Conservation (phyloP, 495 filamentous ascomycete genomes). For the Ascobolus immersus region DNA sequence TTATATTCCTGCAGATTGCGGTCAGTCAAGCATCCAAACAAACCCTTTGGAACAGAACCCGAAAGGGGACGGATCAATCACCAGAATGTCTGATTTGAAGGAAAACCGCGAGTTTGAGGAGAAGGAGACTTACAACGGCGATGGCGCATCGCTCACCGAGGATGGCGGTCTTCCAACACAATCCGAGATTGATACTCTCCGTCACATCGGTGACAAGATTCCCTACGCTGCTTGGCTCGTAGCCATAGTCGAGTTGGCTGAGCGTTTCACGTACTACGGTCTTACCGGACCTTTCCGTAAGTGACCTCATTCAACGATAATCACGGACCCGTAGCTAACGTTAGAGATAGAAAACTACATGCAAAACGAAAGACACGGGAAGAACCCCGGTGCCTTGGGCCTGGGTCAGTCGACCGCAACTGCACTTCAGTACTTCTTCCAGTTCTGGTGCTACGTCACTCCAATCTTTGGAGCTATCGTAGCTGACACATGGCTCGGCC, state of each 20-base stretch:
- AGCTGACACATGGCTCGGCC: conserved; percentile 21
- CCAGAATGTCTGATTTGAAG: conserved; percentile 10
- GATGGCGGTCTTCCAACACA: conserved; percentile 9
- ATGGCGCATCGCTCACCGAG: background rate
- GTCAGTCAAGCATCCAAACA: no score
- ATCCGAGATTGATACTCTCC: conserved; percentile 9
- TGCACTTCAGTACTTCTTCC: conserved; percentile 22
- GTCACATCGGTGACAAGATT: conserved; percentile 14
- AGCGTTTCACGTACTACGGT: conserved; percentile 16
- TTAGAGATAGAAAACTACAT: conserved; percentile 22
- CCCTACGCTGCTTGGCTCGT: conserved; percentile 15
- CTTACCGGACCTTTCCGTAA: conserved; percentile 14
- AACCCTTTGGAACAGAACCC: no score
- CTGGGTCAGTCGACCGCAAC: conserved; percentile 24
- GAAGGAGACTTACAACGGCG: no score
- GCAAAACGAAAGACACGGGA: conserved; percentile 11
- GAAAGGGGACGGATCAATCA: no score
- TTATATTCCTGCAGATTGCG: no score
- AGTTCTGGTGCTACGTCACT: conserved; percentile 17
- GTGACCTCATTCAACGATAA: background rate
- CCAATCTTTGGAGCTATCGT: conserved; percentile 19
- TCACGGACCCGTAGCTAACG: background rate
- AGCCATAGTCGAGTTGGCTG: conserved; percentile 14
- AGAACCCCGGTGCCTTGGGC: conserved; percentile 19
- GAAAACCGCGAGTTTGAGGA: conserved; percentile 1